Conservation (phyloP, 1,284 basidiomycete genomes). For the Hortiboletus rubellus region DNA sequence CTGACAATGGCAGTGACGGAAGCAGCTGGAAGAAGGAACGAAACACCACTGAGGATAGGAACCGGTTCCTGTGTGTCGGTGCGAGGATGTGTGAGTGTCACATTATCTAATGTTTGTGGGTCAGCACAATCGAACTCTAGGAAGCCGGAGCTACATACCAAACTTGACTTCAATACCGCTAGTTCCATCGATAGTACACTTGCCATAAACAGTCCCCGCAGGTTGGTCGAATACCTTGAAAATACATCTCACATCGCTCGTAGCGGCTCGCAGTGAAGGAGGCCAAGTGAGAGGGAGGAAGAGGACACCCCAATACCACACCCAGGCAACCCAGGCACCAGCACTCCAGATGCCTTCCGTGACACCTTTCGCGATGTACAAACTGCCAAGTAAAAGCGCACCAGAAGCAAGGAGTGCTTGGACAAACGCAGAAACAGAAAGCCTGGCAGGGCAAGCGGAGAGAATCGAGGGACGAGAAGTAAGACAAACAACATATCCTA, state of each 20-base stretch:
- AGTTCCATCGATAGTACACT: constrained; percentile 74
- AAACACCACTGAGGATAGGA: constrained; percentile 68
- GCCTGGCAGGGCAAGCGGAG: constrained; percentile 1
- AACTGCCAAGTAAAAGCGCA: constrained; percentile 74
- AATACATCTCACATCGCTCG: constrained; percentile 35
- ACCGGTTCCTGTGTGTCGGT: constrained; percentile 62
- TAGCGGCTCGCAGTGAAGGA: constrained; percentile 23
- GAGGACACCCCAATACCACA: constrained; percentile 33
- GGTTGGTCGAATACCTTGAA: constrained; percentile 75
- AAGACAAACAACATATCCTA: constrained; percentile 20
- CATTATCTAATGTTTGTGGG: constrained; percentile 54
- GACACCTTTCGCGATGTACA: constrained; percentile 32
- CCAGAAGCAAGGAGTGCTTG: constrained; percentile 80
- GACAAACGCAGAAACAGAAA: constrained; percentile 67
- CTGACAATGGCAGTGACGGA: constrained; percentile 82
- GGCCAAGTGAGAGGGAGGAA: constrained; percentile 26
- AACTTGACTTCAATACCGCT: constrained; percentile 82
- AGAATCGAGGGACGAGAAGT: constrained; percentile 9
- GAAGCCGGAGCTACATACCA: constrained; percentile 43
- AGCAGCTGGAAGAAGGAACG: constrained; percentile 81
- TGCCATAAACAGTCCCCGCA: constrained; percentile 80
- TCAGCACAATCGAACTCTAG: not conserved
- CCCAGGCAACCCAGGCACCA: constrained; percentile 32
- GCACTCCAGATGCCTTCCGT: constrained; percentile 32
- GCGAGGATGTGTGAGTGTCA: constrained; percentile 82